Evolutionary conservation across 306 rosid species (phyloP).

Genomic region (Dalbergia oliveri): DNA sequence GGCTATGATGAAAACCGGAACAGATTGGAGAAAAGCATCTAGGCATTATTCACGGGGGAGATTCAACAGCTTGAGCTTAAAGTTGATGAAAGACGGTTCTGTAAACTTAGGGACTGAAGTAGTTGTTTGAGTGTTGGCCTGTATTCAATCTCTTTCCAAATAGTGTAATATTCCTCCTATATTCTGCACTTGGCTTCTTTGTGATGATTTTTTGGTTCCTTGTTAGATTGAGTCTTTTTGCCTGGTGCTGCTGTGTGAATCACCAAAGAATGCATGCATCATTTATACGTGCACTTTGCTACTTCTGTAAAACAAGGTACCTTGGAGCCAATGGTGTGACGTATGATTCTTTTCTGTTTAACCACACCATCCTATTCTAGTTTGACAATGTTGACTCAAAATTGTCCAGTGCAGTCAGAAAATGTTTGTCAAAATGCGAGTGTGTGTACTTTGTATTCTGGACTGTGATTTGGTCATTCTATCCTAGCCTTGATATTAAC

Average conservation of each 20-base stretch:
- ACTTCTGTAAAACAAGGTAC: constrained; percentile 55
- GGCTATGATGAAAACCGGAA: constrained; percentile 99
- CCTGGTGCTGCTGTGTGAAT: constrained; percentile 57
- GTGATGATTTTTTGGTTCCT: constrained; percentile 71
- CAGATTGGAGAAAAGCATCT: constrained; percentile 99
- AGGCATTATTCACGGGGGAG: constrained; percentile 98
- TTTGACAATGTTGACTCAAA: constrained; percentile 57
- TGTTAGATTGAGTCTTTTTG: constrained; percentile 60
- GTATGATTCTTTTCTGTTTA: constrained; percentile 62
- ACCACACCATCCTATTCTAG: constrained; percentile 61
- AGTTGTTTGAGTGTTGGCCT: constrained; percentile 50
- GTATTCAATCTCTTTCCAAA: constrained; percentile 51
- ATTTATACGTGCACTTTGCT: constrained; percentile 38
- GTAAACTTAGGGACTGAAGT: constrained; percentile 83
- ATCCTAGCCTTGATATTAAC: background rate
- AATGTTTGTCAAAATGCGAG: constrained; percentile 56
- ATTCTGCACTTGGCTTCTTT: constrained; percentile 64
- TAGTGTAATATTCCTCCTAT: constrained; percentile 56
- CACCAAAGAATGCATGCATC: constrained; percentile 48
- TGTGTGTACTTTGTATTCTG: constrained; percentile 51
- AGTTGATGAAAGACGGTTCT: constrained; percentile 99
- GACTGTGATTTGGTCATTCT: constrained; percentile 42
- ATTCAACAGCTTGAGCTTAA: constrained; percentile 98
- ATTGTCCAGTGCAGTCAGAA: constrained; percentile 52
- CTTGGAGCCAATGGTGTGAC: constrained; percentile 59